phyloP scores from a whole-genome alignment of 441 rosid species.

The Iberis amara region DNA sequence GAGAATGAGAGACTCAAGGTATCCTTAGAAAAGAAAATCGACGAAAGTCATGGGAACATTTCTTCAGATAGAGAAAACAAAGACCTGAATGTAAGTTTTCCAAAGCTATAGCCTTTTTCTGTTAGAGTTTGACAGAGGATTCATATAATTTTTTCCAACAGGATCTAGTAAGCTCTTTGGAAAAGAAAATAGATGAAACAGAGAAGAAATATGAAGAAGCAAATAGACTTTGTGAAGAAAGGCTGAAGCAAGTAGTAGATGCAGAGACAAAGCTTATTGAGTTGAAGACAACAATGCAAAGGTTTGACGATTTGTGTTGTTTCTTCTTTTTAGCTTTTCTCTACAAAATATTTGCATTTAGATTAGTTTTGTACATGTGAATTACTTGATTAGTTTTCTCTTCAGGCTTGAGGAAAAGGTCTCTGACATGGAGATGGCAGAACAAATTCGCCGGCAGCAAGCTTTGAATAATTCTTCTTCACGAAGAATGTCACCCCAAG shows the following conservation, averaged over 20 bases:
- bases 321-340: constrained; percentile 21
- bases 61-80: constrained; percentile 41
- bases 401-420: constrained; percentile 80
- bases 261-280: constrained; percentile 81
- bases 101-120: not conserved
- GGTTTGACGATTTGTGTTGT: constrained; percentile 38
- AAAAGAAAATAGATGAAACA: constrained; percentile 72
- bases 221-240: constrained; percentile 70
- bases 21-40: constrained; percentile 26
- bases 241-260: constrained; percentile 62
- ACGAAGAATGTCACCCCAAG: constrained; percentile 44
- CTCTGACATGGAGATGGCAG: constrained; percentile 71
- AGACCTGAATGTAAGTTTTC: constrained; percentile 46
- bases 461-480: constrained; percentile 42
- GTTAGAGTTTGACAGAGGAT: not conserved
- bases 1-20: constrained; percentile 90
- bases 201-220: constrained; percentile 79
- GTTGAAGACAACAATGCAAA: constrained; percentile 75
- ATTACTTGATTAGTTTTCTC: constrained; percentile 4
- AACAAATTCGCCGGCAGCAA: constrained; percentile 58
- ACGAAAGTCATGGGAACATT: constrained; percentile 9
- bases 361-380: constrained; percentile 16
- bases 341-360: constrained; percentile 10
- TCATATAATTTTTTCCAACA: constrained; percentile 30
- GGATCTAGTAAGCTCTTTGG: constrained; percentile 73